Evolutionary conservation across 805 yeast species (phyloP), one percentile per base, ranked within the genome.

Genomic region (Monosporozyma servazzii): DNA sequence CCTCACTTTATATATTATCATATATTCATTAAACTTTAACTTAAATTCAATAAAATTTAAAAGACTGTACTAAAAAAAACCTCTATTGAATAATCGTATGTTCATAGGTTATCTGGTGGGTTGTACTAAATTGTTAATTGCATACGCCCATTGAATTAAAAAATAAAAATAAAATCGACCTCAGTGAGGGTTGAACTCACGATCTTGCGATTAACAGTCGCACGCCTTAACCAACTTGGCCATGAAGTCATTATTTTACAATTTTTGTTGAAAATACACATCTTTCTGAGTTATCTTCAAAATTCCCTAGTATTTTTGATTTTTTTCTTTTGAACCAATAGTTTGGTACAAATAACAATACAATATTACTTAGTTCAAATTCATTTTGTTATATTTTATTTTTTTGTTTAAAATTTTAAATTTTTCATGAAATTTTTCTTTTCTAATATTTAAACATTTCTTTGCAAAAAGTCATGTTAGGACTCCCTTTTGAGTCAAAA

Each of bases 191-290:
- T 75, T 70, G 79, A 75, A 75, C 79, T 75, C 78, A 65, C 79
- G 80, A 73, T 76, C 80, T 76, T 76, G 79, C 79, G 80, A 76
- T 76, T 76, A 75, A 76, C 79, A 75, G 79, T 75, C 79, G 79
- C 78, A 75, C 77, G 79, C 79, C 79, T 75, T 75, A 75, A 71
- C 79, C 78, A 75, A 70, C 79, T 75, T 75, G 79, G 79, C 79
- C 79, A 75, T 72, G 76, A 68, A 74, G 77, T 73, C 78, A 3
- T n/a, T 20, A 17, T 9, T 15, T 20, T 31, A 45, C 46, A 10
- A 25, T 6, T 17, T 44, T 44, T n/a, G 25, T 11, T 25, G 5
- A 5, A 5, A 5, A 5, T 25, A 25, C 27, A 25, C 27, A 25
- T 31, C 13, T 15, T 15, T 13, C 9, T 31, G 6, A 31, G 9